These are phyloP conservation scores for Trypanosoma congolense DNA, from an alignment of 208 protist genomes.

Conservation along the genomic window DNA sequence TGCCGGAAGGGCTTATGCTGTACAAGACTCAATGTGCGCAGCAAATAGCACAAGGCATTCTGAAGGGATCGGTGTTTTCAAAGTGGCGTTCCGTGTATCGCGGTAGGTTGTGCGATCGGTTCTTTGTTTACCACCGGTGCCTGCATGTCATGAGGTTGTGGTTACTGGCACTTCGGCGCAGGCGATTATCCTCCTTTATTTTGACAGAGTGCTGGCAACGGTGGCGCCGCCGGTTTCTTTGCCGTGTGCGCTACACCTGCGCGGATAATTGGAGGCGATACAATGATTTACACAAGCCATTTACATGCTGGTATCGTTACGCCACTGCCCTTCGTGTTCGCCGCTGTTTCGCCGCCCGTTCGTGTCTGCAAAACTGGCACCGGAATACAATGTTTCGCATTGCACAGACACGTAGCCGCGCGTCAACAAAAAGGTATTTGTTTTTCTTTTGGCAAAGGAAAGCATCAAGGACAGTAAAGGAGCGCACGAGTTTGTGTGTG, in stretches of 20 bases:
- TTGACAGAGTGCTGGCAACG: constrained; percentile 12
- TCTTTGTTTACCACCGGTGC: constrained; percentile 22
- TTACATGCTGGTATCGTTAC: constrained; percentile 3
- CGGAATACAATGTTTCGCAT: neutral
- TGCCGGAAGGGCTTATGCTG: constrained; percentile 7
- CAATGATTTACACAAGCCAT: neutral
- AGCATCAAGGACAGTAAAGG: constrained; percentile 1
- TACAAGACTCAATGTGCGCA: constrained; percentile 20
- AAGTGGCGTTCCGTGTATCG: constrained; percentile 7
- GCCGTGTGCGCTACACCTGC: constrained; percentile 5
- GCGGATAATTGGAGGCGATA: constrained; percentile 10
- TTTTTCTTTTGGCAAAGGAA: constrained; percentile 14
- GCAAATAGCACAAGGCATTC: constrained; percentile 8
- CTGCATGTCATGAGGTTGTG: constrained; percentile 18
- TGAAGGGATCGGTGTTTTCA: constrained; percentile 3
- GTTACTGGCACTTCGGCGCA: constrained; percentile 19
- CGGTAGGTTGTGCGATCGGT: constrained; percentile 12
- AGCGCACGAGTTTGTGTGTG: constrained; percentile 27
- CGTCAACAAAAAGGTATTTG: constrained; percentile 1
- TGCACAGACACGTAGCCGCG: neutral
- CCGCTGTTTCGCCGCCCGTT: neutral
- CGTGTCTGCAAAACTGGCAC: constrained; percentile 15
- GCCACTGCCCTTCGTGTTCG: neutral
- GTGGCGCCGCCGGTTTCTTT: constrained; percentile 18
- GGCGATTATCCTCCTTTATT: constrained; percentile 2